Evolutionary conservation across 2,329 filamentous ascomycete genomes (phyloP).

Genomic region (Penicillium sp.): DNA sequence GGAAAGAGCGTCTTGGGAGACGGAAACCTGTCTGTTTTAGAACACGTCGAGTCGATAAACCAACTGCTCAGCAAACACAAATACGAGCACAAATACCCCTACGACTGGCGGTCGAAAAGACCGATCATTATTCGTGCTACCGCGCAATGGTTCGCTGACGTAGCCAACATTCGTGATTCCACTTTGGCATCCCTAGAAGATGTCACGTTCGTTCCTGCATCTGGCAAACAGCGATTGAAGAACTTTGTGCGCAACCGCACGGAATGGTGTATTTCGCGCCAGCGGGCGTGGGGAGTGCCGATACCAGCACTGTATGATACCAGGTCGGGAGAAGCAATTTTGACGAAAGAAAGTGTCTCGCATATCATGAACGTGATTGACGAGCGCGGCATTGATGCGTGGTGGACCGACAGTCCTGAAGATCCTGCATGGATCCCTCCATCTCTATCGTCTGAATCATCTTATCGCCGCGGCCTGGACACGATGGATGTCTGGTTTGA

Average conservation of each 20-base stretch:
- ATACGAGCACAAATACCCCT: constrained; percentile 89
- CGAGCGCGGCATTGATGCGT: constrained; percentile 78
- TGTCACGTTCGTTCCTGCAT: constrained; percentile 74
- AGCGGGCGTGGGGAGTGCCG: constrained; percentile 93
- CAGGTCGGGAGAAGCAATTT: constrained; percentile 66
- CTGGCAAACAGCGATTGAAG: constrained; percentile 69
- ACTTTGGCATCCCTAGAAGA: constrained; percentile 66
- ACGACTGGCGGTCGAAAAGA: constrained; percentile 94
- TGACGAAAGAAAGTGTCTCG: constrained; percentile 72
- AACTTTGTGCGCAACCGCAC: constrained; percentile 83
- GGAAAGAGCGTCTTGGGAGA: constrained; percentile 69
- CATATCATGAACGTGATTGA: constrained; percentile 80
- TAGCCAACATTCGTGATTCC: constrained; percentile 71
- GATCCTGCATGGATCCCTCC: constrained; percentile 74
- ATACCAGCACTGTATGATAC: constrained; percentile 83
- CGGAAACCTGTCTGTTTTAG: constrained; percentile 66
- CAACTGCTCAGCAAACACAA: constrained; percentile 66
- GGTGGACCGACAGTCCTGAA: constrained; percentile 80
- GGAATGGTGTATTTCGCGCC: constrained; percentile 97
- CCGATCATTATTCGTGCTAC: constrained; percentile 90
- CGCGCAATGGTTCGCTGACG: constrained; percentile 96
- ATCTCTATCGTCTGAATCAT: constrained; percentile 50
- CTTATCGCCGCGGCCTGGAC: constrained; percentile 73
- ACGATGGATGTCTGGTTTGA: constrained; percentile 99
- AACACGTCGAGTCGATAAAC: constrained; percentile 58